These are phyloP conservation scores for Kappamyces sp. DNA, from an alignment of 192 early-diverging fungal genomes.

Conservation along the genomic window DNA sequence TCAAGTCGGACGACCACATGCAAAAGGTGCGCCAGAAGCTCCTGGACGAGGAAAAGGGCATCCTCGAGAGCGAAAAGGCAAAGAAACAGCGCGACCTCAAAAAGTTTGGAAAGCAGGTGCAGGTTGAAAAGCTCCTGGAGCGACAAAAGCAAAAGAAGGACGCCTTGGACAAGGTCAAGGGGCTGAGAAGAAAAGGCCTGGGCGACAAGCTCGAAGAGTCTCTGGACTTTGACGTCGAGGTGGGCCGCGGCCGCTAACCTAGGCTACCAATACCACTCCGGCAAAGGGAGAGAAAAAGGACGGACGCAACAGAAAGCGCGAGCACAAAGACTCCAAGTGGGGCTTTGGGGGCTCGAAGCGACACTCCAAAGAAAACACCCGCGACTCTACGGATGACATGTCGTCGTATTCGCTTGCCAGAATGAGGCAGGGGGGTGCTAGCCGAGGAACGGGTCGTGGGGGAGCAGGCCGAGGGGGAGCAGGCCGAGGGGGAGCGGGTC, in stretches of 20 bases:
- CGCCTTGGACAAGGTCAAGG: conserved; percentile 86
- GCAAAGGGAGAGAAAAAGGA: conserved; percentile 14
- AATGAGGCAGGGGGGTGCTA: conserved; percentile 23
- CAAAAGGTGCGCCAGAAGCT: conserved; percentile 76
- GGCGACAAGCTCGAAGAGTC: conserved; percentile 13
- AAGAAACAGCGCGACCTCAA: conserved; percentile 83
- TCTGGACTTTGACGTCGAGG: conserved; percentile 66
- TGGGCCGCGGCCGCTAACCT: conserved; percentile 39
- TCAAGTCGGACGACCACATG: conserved; percentile 96
- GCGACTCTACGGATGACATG: conserved; percentile 68
- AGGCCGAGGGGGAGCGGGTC: too few relatives aligned
- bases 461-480: too few relatives aligned
- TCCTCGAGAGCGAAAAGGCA: conserved; percentile 78
- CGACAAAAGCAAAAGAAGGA: conserved; percentile 80
- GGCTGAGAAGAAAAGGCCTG: conserved; percentile 35
- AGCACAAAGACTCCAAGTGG: conserved; percentile 76
- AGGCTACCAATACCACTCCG: conserved; percentile 20
- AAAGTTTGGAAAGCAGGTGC: conserved; percentile 97
- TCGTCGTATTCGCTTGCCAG: conserved; percentile 48
- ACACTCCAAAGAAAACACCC: conserved; percentile 69
- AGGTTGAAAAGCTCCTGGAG: conserved; percentile 83
- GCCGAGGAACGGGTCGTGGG: too few relatives aligned
- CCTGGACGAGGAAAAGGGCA: conserved; percentile 71
- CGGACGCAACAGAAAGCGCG: conserved; percentile 45
- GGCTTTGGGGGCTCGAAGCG: conserved; percentile 89